These are phyloP conservation scores for Talaromyces rugulosus DNA, from an alignment of 2,329 filamentous ascomycete species.

Conservation along the genomic window DNA sequence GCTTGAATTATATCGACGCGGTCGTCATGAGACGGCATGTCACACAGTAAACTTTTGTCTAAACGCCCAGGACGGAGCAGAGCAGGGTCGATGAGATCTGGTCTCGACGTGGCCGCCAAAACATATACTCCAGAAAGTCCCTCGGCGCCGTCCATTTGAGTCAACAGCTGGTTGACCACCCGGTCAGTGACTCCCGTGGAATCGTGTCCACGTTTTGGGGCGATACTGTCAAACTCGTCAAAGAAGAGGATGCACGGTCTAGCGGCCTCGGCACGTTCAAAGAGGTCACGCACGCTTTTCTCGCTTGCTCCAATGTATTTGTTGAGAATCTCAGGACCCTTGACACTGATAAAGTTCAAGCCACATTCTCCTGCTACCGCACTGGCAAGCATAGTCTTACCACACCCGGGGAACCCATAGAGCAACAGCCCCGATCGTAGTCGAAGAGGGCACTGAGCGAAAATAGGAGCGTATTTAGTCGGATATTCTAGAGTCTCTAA, in stretches of 20 bases:
- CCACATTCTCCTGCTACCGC: conserved; percentile 98
- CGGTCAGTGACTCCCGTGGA: conserved; percentile 97
- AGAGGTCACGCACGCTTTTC: conserved; percentile 91
- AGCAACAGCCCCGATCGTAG: conserved; percentile 87
- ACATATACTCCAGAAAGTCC: conserved; percentile 94
- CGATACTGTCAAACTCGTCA: conserved; percentile 97
- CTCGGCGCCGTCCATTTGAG: conserved; percentile 98
- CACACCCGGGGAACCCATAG: conserved; percentile 93
- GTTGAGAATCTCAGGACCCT: conserved; percentile 96
- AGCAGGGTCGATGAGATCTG: conserved; percentile 93
- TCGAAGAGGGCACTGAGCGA: conserved; percentile 91
- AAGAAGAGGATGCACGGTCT: conserved; percentile 95
- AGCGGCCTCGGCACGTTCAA: conserved; percentile 83
- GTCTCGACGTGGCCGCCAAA: conserved; percentile 85
- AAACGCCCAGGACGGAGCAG: conserved; percentile 84
- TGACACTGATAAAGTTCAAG: conserved; percentile 97
- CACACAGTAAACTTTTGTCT: conserved; percentile 89
- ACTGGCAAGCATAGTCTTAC: conserved; percentile 91
- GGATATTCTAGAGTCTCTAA: conserved; percentile 95
- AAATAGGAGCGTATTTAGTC: conserved; percentile 96
- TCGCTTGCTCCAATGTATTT: conserved; percentile 98
- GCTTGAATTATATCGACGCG: conserved; percentile 83
- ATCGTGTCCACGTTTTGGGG: conserved; percentile 94
- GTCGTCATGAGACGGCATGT: conserved; percentile 69
- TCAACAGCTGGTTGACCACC: conserved; percentile 95